Percentiles rank a stretch among this genome's conserved stretches.
These are phyloP conservation scores for Eucalyptus tenuipes DNA, from an alignment of 345 rosid genomes.

Conservation along the genomic window DNA sequence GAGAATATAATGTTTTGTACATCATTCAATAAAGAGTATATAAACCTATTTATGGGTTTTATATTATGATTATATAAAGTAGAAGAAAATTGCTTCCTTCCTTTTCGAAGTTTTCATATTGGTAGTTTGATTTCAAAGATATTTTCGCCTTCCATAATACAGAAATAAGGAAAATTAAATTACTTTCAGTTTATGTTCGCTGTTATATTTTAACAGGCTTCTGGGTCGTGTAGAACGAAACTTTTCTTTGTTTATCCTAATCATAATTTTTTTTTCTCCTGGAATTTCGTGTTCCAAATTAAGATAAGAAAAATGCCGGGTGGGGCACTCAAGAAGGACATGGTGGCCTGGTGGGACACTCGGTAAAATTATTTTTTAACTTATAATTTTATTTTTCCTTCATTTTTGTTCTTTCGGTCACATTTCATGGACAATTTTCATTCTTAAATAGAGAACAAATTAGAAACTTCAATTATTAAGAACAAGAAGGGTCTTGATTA, in stretches of 20 bases:
- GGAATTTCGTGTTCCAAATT: neutral
- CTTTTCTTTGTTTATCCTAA: neutral
- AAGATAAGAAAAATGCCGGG: neutral
- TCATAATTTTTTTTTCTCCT: neutral
- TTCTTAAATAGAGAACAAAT: neutral
- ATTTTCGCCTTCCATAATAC: neutral
- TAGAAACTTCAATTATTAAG: neutral
- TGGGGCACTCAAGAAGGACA: neutral
- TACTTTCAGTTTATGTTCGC: neutral
- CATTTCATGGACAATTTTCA: neutral
- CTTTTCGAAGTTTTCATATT: neutral
- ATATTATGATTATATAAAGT: neutral
- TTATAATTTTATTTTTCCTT: too few relatives aligned
- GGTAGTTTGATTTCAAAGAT: neutral
- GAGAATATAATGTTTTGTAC: neutral
- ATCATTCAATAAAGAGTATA: too few relatives aligned
- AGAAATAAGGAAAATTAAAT: neutral
- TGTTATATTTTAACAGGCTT: neutral
- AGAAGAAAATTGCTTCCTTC: neutral
- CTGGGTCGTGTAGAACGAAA: neutral
- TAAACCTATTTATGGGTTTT: neutral
- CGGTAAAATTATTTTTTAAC: too few relatives aligned
- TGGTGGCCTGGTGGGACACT: neutral
- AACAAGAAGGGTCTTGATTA: neutral
- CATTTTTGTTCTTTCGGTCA: neutral